Conservation (phyloP, 169 alveolate genomes). For the Condylostoma magnum region DNA sequence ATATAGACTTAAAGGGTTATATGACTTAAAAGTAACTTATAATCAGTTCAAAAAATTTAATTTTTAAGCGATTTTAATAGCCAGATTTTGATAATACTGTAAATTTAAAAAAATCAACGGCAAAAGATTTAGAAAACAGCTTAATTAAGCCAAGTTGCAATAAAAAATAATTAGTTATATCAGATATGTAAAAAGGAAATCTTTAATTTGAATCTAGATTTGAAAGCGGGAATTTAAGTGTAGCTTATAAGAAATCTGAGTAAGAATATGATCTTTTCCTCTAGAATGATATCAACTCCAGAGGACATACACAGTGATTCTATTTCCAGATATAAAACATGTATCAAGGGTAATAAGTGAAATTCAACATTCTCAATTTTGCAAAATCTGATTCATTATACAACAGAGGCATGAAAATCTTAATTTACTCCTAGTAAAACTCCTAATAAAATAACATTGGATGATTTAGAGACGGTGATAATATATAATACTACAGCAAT, state of each 20-base stretch:
- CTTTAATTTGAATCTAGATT: constrained; percentile 76
- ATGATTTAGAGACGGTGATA: constrained; percentile 75
- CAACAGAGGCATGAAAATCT: constrained; percentile 59
- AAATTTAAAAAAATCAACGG: too few species aligned
- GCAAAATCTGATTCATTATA: constrained; percentile 64
- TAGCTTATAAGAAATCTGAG: constrained; percentile 72
- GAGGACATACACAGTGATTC: constrained; percentile 87
- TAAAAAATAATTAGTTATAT: too few species aligned
- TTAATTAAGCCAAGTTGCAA: too few species aligned
- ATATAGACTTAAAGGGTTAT: too few species aligned
- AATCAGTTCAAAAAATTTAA: too few species aligned
- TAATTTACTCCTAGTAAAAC: constrained; percentile 51
- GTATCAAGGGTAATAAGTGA: constrained; percentile 55
- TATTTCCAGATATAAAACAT: constrained; percentile 73
- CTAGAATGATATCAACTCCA: constrained; percentile 82
- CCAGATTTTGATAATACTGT: too few species aligned
- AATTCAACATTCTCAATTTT: constrained; percentile 79
- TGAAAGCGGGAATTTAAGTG: constrained; percentile 80
- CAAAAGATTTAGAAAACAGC: too few species aligned
- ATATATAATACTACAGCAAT: constrained; percentile 44
- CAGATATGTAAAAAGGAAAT: too few species aligned
- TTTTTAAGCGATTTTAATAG: too few species aligned
- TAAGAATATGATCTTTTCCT: constrained; percentile 72
- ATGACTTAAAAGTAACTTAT: too few species aligned
- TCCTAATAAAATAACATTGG: constrained; percentile 50